Evolutionary conservation across 768 basidiomycete species (phyloP), one percentile per base, ranked within the genome.

Genomic region (Boletus reticuloceps): DNA sequence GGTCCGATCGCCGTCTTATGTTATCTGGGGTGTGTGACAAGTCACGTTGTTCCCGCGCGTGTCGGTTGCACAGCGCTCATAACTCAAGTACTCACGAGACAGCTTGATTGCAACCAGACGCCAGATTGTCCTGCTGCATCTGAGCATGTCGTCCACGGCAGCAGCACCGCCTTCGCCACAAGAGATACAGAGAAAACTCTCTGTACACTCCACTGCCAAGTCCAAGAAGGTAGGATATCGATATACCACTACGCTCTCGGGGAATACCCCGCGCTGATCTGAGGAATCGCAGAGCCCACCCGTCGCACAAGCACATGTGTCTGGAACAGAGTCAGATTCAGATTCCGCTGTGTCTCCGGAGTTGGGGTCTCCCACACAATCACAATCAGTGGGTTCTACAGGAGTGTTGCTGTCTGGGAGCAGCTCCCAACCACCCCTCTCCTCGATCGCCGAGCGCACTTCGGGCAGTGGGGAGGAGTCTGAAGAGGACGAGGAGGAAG

Each of bases 281-380:
- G 27, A 54, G 56, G 53, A 31, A 60, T 55, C 58, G 59, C 59
- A 59, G 67, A 74, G 70, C 58, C 70, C 58, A 66, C 69, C 52
- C 14, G 64, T 53, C 52, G 60, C 64, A 34, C 71, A 52, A 53
- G 64, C 52, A 60, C 70, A 58, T 64, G 76, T 86, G 14, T 89
- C 89, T 53, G 87, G 88, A 36, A 89, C 85, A 54, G 91, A 93
- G 70, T 91, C 88, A n/a, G 91, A 92, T 70, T 91, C 89, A 39
- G 91, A 93, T 72, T 88, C 89, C 7, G 75, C 82, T 52, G 63
- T 83, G 58, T 73, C 79, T 1, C 81, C 85, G 34, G 88, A 87
- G 60, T 61, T 78, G 37, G 64, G 74, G 46, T 69, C 76, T 6
- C 67, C 79, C 22, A 56, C 70, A 31, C 61, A 69, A 32, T 65